phyloP scores from a whole-genome alignment of 2,329 filamentous ascomycete species.

The Penicillium oxalicum region DNA sequence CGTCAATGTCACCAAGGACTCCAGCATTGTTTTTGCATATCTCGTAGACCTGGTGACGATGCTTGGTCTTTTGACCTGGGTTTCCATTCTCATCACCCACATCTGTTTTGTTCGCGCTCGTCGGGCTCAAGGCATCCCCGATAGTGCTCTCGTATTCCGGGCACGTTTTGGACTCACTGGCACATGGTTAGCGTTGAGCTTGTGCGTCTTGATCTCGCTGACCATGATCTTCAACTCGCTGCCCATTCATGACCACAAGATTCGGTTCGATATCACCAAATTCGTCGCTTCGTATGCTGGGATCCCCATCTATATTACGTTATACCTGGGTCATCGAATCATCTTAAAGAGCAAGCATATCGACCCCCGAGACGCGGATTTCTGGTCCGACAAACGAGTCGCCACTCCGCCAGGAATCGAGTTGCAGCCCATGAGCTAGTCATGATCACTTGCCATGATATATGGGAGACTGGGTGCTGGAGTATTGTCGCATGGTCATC shows the following conservation, averaged over 20 bases:
- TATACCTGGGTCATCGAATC: conserved; percentile 63
- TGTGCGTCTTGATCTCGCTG: conserved; percentile 66
- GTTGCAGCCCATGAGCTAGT: neutral
- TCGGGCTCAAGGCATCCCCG: conserved; percentile 52
- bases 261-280: conserved; percentile 60
- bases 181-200: conserved; percentile 59
- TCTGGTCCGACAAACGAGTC: conserved; percentile 63
- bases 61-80: conserved; percentile 61
- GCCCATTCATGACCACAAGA: conserved; percentile 38
- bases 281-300: conserved; percentile 72
- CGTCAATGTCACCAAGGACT: conserved; percentile 55
- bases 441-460: no score
- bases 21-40: conserved; percentile 54
- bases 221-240: conserved; percentile 78
- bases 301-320: conserved; percentile 64
- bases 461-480: no score
- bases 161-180: conserved; percentile 66
- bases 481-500: no score
- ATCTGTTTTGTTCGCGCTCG: conserved; percentile 60
- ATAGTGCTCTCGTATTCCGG: conserved; percentile 54
- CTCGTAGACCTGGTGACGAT: conserved; percentile 63
- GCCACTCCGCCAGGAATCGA: neutral
- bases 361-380: conserved; percentile 55
- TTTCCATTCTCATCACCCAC: conserved; percentile 61
- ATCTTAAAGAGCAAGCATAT: conserved; percentile 50